phyloP scores from a whole-genome alignment of 306 rosid species.

The Inga laurina region DNA sequence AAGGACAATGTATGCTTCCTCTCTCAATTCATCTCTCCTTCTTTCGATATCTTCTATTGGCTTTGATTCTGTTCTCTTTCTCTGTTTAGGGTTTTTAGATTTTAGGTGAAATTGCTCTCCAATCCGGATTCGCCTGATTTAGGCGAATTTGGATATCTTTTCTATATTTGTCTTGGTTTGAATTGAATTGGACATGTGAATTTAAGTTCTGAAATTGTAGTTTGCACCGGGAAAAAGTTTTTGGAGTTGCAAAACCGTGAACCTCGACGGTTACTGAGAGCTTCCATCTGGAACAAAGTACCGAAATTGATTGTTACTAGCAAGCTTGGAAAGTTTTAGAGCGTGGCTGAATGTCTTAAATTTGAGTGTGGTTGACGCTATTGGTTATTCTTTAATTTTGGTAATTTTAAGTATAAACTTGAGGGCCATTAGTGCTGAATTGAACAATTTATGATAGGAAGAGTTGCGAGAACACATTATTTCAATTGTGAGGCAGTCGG shows the following conservation, averaged over 20 bases:
- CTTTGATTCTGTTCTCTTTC: not conserved
- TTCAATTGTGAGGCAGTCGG: constrained; percentile 69
- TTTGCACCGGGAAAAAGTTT: not conserved
- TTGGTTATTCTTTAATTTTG: not conserved
- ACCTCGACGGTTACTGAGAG: not conserved
- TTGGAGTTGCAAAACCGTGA: not conserved
- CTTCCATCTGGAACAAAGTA: not conserved
- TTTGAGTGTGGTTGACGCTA: not conserved
- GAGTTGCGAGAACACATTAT: constrained; percentile 60
- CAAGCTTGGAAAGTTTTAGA: not conserved
- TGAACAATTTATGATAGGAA: constrained; percentile 50
- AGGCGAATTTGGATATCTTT: not conserved
- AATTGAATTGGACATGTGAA: not conserved
- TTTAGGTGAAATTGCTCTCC: not conserved
- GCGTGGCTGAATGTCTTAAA: not conserved
- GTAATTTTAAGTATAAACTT: not conserved
- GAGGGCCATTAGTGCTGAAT: constrained; percentile 26
- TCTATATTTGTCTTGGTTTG: not conserved
- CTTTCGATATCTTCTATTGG: not conserved
- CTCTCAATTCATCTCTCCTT: not conserved
- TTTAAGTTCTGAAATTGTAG: not conserved
- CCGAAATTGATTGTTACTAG: not conserved
- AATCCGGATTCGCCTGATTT: not conserved
- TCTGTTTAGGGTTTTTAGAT: constrained; percentile 21
- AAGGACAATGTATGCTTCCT: constrained; percentile 60